Percentiles rank a stretch among this genome's conserved stretches.
These are phyloP conservation scores for Wallemia mellicola DNA, from an alignment of 1,284 basidiomycete species.

Conservation along the genomic window DNA sequence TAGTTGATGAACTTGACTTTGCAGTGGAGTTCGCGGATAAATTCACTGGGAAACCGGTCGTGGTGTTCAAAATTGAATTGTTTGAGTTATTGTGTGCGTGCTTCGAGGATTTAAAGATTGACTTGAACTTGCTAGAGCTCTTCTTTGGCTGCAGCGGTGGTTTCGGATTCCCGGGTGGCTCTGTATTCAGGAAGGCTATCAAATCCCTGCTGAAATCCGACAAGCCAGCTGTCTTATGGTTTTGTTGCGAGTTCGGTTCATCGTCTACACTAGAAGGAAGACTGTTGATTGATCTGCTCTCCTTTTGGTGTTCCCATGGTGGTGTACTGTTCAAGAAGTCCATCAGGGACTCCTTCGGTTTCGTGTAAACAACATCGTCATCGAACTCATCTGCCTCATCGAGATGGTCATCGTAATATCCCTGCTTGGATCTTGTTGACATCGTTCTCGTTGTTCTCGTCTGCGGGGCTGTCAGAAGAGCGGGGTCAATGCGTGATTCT, in stretches of 20 bases:
- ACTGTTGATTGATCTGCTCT: neutral
- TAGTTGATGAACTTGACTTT: neutral
- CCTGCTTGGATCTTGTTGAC: neutral
- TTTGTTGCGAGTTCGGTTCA: neutral
- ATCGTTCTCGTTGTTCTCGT: too few species aligned
- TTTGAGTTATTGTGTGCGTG: neutral
- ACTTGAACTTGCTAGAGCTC: neutral
- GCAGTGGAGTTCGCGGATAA: neutral
- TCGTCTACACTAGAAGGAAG: neutral
- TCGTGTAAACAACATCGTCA: neutral
- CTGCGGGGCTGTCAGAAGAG: too few species aligned
- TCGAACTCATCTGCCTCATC: neutral
- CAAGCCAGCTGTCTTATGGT: neutral
- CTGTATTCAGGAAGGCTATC: neutral
- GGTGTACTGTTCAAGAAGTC: neutral
- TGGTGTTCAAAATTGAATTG: neutral
- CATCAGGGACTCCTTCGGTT: neutral
- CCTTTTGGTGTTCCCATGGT: neutral
- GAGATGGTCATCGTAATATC: neutral
- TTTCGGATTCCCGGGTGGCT: neutral
- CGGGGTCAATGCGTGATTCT: too few species aligned
- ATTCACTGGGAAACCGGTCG: too few species aligned
- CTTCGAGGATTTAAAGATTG: neutral
- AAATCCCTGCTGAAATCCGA: neutral
- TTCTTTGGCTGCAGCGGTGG: neutral